Evolutionary conservation across 164 flowering plant genomes (phyloP), one percentile per base, ranked within the genome.

Genomic region (Kalanchoe fedtschenkoi): DNA sequence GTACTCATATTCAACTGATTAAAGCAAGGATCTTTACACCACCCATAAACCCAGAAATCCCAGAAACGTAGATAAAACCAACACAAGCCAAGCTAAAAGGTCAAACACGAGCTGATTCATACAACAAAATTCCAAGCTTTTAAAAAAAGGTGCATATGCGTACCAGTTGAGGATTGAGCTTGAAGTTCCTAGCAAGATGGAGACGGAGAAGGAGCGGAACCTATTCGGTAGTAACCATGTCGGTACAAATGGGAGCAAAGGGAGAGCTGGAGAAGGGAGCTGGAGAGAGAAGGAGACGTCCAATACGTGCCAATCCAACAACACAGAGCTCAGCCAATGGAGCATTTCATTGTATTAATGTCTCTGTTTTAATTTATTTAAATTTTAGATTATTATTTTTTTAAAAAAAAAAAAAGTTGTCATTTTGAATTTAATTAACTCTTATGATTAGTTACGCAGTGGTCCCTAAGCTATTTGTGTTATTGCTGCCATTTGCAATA

Each of bases 171-270:
- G 72, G 56, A 61, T 60, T 66, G 57, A 66, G 61, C 42, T 32
- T 44, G 43, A 26, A 37, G 60, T 58, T 17, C 22, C 61, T 32
- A 34, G 46, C 62, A 17, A 70, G 6, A 22, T 42, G 43, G 67
- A 58, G 66, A 47, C 24, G 54, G 68, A 61, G 64, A 59, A 67
- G 74, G 70, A 68, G 68, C 68, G n/a, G n/a, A n/a, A n/a, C 76
- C 77, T 72, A 76, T 66, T 65, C 43, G 69, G 62, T 59, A 62
- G 76, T 70, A 76, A 72, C 66, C 68, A 62, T 75, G 78, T 71
- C 69, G 70, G 69, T 63, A 67, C 61, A 70, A 71, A 30, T 46
- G 39, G 42, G 68, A 73, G 75, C 68, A 68, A 17, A 51, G 26
- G 55, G 72, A 44, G 61, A 30, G 65, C 65, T 60, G 60, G 62